A percentile compares a stretch with the other conserved stretches of the same genome.
Conservation (phyloP, 768 basidiomycete genomes). For the Dentipellis fragilis region DNA sequence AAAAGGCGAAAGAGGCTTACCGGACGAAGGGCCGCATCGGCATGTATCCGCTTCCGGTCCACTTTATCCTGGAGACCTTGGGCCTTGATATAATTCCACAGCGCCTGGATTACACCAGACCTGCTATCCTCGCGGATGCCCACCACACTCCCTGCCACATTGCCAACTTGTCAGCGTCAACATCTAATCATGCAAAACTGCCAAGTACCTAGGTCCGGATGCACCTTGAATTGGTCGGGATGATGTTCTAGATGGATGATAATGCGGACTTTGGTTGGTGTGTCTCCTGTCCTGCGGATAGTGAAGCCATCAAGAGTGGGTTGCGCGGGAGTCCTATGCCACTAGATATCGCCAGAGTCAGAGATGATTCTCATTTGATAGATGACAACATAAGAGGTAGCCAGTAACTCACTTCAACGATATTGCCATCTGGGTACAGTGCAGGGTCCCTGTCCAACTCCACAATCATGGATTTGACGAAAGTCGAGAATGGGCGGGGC, state of each 20-base stretch:
- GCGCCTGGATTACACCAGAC: constrained; percentile 64
- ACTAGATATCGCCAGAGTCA: constrained; percentile 28
- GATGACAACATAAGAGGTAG: neutral
- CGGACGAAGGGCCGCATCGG: constrained; percentile 56
- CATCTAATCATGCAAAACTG: neutral
- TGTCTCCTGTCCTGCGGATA: constrained; percentile 71
- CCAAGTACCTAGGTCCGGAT: constrained; percentile 55
- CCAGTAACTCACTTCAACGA: constrained; percentile 64
- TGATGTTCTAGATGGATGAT: constrained; percentile 79
- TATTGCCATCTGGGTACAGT: constrained; percentile 76
- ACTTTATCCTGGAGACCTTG: constrained; percentile 76
- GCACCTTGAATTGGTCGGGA: constrained; percentile 78
- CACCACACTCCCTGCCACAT: constrained; percentile 43
- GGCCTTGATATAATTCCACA: constrained; percentile 91
- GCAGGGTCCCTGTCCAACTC: constrained; percentile 81
- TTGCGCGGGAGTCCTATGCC: constrained; percentile 48
- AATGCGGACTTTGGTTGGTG: constrained; percentile 68
- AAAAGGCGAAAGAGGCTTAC: constrained; percentile 27
- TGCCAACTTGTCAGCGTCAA: neutral
- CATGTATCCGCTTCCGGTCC: constrained; percentile 58
- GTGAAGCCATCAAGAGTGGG: constrained; percentile 81
- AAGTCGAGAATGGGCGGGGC: constrained; percentile 73
- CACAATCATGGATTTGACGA: constrained; percentile 75
- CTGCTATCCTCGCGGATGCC: constrained; percentile 81
- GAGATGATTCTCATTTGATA: neutral